Conservation (phyloP, 106 monocot genomes). For the Cymbidium sinense region DNA sequence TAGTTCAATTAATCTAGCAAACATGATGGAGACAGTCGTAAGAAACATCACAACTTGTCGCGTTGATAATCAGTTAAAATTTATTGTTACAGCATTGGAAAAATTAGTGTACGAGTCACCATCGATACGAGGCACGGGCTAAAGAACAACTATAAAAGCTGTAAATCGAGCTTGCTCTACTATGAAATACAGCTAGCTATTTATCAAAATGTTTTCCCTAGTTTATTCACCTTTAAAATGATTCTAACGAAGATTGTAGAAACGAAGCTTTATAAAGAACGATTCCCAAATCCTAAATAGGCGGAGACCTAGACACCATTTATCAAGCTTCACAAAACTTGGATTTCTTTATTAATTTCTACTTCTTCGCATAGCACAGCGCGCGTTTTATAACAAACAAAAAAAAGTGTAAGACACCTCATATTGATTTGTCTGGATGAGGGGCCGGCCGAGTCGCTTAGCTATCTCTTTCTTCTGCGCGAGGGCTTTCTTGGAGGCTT, state of each 20-base stretch:
- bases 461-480: constrained; percentile 73
- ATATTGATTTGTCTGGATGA: constrained; percentile 54
- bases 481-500: constrained; percentile 41
- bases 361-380: background rate
- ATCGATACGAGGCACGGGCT: too few relatives aligned
- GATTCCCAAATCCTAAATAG: background rate
- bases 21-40: too few relatives aligned
- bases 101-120: too few relatives aligned
- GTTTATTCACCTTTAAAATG: too few relatives aligned
- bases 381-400: background rate
- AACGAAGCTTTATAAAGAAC: background rate
- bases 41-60: too few relatives aligned
- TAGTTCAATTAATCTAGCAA: too few relatives aligned
- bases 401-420: constrained; percentile 26
- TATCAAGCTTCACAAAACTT: background rate
- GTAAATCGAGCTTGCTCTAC: background rate
- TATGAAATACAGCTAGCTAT: background rate
- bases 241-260: too few relatives aligned
- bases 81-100: too few relatives aligned
- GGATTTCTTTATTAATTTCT: background rate
- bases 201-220: too few relatives aligned
- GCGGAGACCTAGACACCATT: background rate
- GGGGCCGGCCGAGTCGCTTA: constrained; percentile 52
- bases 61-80: too few relatives aligned
- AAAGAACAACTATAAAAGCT: too few relatives aligned